Percentiles rank a stretch among this genome's conserved stretches.
Conservation (phyloP, 2,329 filamentous ascomycete genomes). For the Paecilomyces variotii region DNA sequence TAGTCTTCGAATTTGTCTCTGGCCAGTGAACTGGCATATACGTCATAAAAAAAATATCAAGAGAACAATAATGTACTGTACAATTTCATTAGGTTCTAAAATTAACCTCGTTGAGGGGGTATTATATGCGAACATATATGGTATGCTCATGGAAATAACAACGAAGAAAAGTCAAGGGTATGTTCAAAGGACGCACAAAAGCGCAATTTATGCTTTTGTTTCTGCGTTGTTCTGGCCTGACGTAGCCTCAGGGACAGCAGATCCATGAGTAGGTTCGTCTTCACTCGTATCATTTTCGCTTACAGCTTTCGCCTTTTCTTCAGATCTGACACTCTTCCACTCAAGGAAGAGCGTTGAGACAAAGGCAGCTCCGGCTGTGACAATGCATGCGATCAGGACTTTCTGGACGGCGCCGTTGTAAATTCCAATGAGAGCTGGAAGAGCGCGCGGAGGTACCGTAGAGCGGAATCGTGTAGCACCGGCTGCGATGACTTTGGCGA, state of each 20-base stretch:
- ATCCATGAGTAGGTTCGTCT: too few species aligned
- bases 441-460: constrained; percentile 2
- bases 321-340: background rate
- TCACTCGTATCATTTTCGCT: background rate
- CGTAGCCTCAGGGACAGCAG: background rate
- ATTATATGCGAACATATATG: background rate
- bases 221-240: background rate
- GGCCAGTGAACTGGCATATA: background rate
- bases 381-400: constrained; percentile 9
- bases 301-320: background rate
- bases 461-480: constrained; percentile 10
- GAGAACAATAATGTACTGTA: background rate
- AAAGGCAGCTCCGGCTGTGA: constrained; percentile 8
- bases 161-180: background rate
- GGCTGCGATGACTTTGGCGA: constrained; percentile 5
- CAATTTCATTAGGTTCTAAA: background rate
- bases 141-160: background rate
- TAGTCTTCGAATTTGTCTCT: too few species aligned
- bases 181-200: background rate
- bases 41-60: background rate
- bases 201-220: background rate
- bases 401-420: constrained; percentile 11
- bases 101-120: background rate
- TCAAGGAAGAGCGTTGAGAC: constrained; percentile 6
- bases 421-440: constrained; percentile 5